Evolutionary conservation across 129 eudicot species (phyloP), one percentile per base, ranked within the genome.

Genomic region (Chrysanthemum makinoi): DNA sequence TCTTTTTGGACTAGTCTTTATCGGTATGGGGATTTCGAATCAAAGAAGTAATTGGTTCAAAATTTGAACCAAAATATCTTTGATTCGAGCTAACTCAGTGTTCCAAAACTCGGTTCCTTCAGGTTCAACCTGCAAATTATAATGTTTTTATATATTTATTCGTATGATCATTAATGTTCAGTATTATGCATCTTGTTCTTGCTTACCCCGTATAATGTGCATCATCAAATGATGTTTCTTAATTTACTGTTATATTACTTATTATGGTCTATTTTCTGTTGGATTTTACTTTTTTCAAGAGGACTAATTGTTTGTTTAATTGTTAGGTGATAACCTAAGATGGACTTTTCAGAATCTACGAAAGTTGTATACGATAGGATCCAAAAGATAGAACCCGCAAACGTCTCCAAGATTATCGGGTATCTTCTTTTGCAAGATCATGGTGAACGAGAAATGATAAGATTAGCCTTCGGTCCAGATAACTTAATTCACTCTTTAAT

Each of bases 401-500:
- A 80, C 51, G 86, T 81, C 24, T 78, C 86, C 49, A 86, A 86
- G 78, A 83, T 86, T 51, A 72, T 86, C 2, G 84, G 86, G 63
- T 81, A 62, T 71, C 80, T 83, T 57, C 78, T 82, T 20, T 28
- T 86, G 20, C 88, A 83, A 73, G 86, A 86, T 62, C 70, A 83
- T 59, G 84, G 82, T 54, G 84, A 86, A 6, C 53, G 80, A 13
- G 85, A 83, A 14, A 83, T 86, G 91, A 86, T 86, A 47, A 54
- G 86, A 16, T 73, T 86, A 59, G 91, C 91, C 5, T 86, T 78
- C 17, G 77, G 91, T 50, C 88, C 91, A 0, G 91, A 86, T 65
- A 77, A 81, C 44, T 19, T 77, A 61, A 69, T 86, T 17, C 81
- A 78, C 44, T 61, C 74, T 26, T 69, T 83, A 50, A 71, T 83